Evolutionary conservation across 2,329 filamentous ascomycete genomes (phyloP), one percentile per base, ranked within the genome.

Genomic region (Trichoderma sp.): DNA sequence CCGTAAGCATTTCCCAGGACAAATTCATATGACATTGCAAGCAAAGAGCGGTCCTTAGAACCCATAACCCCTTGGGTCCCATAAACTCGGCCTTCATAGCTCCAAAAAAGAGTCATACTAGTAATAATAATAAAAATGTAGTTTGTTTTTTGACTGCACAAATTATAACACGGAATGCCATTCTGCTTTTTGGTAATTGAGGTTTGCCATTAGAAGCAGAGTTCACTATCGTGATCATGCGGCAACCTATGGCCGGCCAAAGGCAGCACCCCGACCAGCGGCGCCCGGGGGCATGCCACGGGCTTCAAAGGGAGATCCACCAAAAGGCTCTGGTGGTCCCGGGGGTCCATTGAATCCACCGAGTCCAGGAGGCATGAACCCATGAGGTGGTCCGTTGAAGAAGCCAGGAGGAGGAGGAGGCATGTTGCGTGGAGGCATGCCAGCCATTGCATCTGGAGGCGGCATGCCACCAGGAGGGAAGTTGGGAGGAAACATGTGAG

Each of bases 401-500:
- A 89, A 89, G 12, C 87, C 87, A 1, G 88, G 89, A 6, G 89
- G 89, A 30, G 88, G 88, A 51, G 83, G 84, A 73, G 82, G 82
- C 82, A 89, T 85, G 77, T 82, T 86, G n/a, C 88, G 85, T 11
- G 84, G 86, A 18, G 85, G 86, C 73, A 85, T 84, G 18, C 82
- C 86, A 39, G 80, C 82, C 80, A 89, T 83, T 15, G 80, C 82
- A 34, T 87, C 86, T 1, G 85, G 86, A 14, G 84, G 84, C 77
- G 86, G 83, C 24, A 80, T 81, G 28, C 81, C 82, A 28, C 81
- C 82, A 6, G 84, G 85, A 15, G 87, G 86, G 74, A 90, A 91
- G 78, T 87, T 89, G n/a, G 88, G 87, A 24, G 87, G 87, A 76
- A 88, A 90, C 83, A 89, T 89, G 73, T 85, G 86, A 67, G 86